Conservation (phyloP, 2,329 filamentous ascomycete species). For the Aureobasidium zeae region DNA sequence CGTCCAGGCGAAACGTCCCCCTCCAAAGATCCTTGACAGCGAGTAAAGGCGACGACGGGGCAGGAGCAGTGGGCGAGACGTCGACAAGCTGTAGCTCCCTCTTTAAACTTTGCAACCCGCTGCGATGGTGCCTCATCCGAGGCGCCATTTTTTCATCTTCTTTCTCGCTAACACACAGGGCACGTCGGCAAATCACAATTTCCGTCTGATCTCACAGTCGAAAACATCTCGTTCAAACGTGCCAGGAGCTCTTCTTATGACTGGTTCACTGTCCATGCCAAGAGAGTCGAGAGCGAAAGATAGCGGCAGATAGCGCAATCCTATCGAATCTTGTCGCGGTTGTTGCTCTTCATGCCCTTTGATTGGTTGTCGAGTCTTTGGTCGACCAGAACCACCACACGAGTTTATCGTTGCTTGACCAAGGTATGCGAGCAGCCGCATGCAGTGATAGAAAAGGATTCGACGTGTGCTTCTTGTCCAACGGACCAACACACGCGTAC, state of each 20-base stretch:
- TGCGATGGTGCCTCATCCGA: conserved; percentile 16
- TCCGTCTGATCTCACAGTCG: conserved; percentile 7
- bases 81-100: conserved; percentile 10
- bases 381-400: not conserved
- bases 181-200: conserved; percentile 12
- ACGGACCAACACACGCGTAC: not conserved
- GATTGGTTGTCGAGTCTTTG: conserved; percentile 1
- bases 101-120: conserved; percentile 16
- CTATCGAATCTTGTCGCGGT: not conserved
- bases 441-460: not conserved
- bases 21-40: conserved; percentile 5
- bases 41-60: conserved; percentile 9
- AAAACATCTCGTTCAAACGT: conserved; percentile 4
- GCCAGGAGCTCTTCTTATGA: conserved; percentile 15
- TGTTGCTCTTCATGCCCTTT: not conserved
- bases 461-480: too few species aligned
- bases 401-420: conserved; percentile 3
- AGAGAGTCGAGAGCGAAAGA: conserved; percentile 12
- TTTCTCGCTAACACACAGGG: not conserved
- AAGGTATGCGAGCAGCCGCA: not conserved
- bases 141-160: conserved; percentile 16
- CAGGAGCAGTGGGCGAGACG: conserved; percentile 2
- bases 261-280: conserved; percentile 9
- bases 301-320: conserved; percentile 14
- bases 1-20: not conserved